Base-by-base conservation (phyloP, 176 grass and related monocot genomes). In the Panicum miliaceum region DNA sequence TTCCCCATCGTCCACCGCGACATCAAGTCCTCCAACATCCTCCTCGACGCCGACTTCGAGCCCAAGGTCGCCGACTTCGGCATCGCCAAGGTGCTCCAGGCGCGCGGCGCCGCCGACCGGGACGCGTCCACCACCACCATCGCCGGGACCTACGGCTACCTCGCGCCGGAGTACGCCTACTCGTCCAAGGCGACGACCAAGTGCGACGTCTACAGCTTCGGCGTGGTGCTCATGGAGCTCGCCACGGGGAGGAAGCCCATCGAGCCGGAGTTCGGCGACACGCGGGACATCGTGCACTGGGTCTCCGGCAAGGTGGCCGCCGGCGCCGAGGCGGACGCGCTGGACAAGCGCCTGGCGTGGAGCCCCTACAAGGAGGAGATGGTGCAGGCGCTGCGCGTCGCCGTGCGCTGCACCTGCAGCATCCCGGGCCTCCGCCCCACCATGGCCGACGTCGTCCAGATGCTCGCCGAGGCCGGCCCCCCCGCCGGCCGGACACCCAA, bases 91-190 rank as follows among this genome's bases (percentile, higher is more conserved):
- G 85, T 98, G 26, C 68, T 95, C 22, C 93, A 94, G 78, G 90
- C 86, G 63, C 77, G 89, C 65, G 59, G 81, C 75, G 46, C 18
- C 47, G 69, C 47, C 38, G 71, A 4, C 20, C 47, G 66, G 0
- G 88, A 82, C n/a, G 84, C 20, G 0, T 96, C 96, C 40, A 94
- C 91, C 47, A 89, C 86, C 4, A 91, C 89, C 41, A 98, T 98
- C 29, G 89, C 91, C 0, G 96, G 96, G 32, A 98, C 96, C 36
- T 96, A 95, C 38, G 96, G 96, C 36, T 98, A 98, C 78, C 78
- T 98, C 0, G 96, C 96, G 12, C 96, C 96, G 91, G 96, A 98
- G 85, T 98, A 98, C 71, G 96, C 96, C 37, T 98, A 98, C 87
- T 95, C 91, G 7, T 87, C 87, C 20, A 98, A 92, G 81, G 89